A percentile compares a stretch with the other conserved stretches of the same genome.
Evolutionary conservation across 306 rosid species (phyloP).

Genomic region (Quercus agrifolia): DNA sequence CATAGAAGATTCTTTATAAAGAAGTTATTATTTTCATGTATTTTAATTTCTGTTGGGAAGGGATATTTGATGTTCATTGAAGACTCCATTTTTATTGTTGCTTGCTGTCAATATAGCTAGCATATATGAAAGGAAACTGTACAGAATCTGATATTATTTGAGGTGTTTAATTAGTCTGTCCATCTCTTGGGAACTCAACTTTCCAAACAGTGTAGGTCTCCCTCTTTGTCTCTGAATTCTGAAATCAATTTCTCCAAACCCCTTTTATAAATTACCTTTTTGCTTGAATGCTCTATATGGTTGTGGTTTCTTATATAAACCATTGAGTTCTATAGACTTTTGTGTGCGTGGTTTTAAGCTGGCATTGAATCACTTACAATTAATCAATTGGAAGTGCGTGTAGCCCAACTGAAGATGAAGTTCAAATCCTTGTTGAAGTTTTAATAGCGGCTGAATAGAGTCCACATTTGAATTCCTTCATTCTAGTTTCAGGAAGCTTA

Average conservation of each 20-base stretch:
- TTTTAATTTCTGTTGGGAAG: background rate
- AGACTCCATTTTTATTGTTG: background rate
- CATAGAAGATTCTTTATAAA: background rate
- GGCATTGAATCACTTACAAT: background rate
- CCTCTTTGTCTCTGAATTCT: background rate
- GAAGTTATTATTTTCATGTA: background rate
- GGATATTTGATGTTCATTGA: no score
- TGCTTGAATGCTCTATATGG: no score
- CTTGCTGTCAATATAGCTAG: background rate
- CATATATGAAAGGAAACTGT: background rate
- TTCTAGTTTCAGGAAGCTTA: background rate
- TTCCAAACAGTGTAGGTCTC: background rate
- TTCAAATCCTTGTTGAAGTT: background rate
- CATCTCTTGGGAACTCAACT: background rate
- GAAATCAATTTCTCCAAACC: background rate
- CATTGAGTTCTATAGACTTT: background rate
- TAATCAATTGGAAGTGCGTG: background rate
- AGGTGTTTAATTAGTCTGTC: background rate
- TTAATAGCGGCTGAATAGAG: background rate
- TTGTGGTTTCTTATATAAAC: background rate
- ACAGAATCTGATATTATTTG: background rate
- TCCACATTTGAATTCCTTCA: constrained; percentile 5
- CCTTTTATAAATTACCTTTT: background rate
- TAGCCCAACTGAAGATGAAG: background rate
- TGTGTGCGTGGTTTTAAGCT: background rate